Evolutionary conservation across 306 rosid species (phyloP), one percentile per base, ranked within the genome.

Genomic region (Benincasa hispida): DNA sequence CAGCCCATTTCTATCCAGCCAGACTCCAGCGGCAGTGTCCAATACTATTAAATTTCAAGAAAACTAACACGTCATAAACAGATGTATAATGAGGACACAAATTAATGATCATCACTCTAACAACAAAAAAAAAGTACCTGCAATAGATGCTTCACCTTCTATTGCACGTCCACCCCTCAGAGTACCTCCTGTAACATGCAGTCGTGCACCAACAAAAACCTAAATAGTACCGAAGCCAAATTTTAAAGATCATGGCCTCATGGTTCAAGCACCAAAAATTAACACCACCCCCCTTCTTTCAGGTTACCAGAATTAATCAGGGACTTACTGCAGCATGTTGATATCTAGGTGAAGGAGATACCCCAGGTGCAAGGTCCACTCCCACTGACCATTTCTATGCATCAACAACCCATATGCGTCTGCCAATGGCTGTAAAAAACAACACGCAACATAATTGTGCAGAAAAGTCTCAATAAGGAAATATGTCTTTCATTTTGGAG

Each of bases 321-420:
- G 53, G 41, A 90, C 95, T 89, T 91, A 95, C 99, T 83, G 98
- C 96, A 74, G 99, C 98, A 82, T 95, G 99, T 82, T 95, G 88
- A 81, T 95, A 95, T 82, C 99, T 90, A 60, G 96, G 89, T 70
- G 99, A 92, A 66, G 99, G 98, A 81, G 99, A 95, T 78, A 92
- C 99, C 78, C 98, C 99, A 35, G 99, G 99, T 75, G 99, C 99
- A 77, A 89, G 97, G 98, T 95, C 99, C 99, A 95, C 77, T 95
- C 99, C 99, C 99, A 95, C 84, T 87, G 93, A 67, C 98, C 97
- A 85, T 89, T 95, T 81, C 98, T 88, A 87, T 95, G 99, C 98
- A 92, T 89, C 65, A 95, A 92, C 79, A 95, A 79, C 83, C 99
- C 99, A 81, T 95, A 95, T 78, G 99, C 99, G 76, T 95, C 99